A percentile compares a stretch with the other conserved stretches of the same genome.
phyloP scores from a whole-genome alignment of 495 filamentous ascomycete genomes.

The Xylaria intraflava region DNA sequence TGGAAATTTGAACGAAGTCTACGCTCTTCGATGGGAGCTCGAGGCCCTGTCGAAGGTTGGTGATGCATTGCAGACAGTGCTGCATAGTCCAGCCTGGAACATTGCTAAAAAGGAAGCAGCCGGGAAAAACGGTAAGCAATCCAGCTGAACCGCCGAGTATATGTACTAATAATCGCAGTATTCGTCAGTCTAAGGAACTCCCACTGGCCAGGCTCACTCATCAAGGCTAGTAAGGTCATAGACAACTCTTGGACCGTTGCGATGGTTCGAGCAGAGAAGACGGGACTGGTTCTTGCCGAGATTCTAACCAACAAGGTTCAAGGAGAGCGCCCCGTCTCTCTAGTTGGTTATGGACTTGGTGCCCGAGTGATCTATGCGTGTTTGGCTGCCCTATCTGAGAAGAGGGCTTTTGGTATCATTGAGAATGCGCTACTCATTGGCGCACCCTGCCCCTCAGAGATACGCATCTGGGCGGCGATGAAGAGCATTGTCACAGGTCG shows the following conservation, averaged over 20 bases:
- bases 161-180: slow-evolving; percentile 36
- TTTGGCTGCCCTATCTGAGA: slow-evolving; percentile 64
- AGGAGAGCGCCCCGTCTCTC: slow-evolving; percentile 79
- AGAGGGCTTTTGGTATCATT: slow-evolving; percentile 76
- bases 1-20: slow-evolving; percentile 63
- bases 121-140: slow-evolving; percentile 32
- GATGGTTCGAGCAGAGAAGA: slow-evolving; percentile 78
- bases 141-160: slow-evolving; percentile 2
- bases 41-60: slow-evolving; percentile 73
- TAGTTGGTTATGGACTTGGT: slow-evolving; percentile 88
- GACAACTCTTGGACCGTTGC: slow-evolving; percentile 88
- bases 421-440: slow-evolving; percentile 84
- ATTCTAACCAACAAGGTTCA: slow-evolving; percentile 80
- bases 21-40: slow-evolving; percentile 79
- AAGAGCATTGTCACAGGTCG: slow-evolving; percentile 50
- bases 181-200: slow-evolving; percentile 65
- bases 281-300: slow-evolving; percentile 78
- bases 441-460: slow-evolving; percentile 61
- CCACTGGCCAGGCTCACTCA: slow-evolving; percentile 67
- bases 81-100: slow-evolving; percentile 71
- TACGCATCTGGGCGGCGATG: slow-evolving; percentile 46
- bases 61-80: slow-evolving; percentile 61
- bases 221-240: slow-evolving; percentile 73
- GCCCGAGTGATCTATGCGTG: slow-evolving; percentile 83
- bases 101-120: slow-evolving; percentile 71